Base-by-base conservation (phyloP, 1,139 yeast genomes). In the Blastobotrys arbuscula region DNA sequence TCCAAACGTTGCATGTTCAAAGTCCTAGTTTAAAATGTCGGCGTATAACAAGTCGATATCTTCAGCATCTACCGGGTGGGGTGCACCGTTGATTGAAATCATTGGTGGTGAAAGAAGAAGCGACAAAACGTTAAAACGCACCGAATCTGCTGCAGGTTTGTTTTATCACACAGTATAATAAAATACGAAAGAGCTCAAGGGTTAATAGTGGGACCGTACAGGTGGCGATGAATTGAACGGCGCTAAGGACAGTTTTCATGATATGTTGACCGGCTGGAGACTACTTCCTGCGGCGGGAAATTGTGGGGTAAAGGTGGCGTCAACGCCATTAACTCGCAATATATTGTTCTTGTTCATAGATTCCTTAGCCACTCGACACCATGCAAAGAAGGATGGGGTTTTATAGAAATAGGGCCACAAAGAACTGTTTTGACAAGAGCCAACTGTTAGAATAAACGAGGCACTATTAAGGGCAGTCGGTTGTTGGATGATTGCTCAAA, bases 401-500 rank as follows among this genome's bases (percentile, higher is more conserved):
- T 15, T 54, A 53, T 35, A 5, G 42, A 4, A 42, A 51, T 21
- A 53, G 57, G 56, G 55, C 57, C 13, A 23, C 41, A 19, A 50
- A 48, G 55, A 34, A 49, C 15, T 55, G 58, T 56, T 50, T 55
- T 38, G 20, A 35, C n/a, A 23, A 42, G n/a, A 30, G 45, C 21
- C 48, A 48, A 9, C 35, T 55, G 53, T 42, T n/a, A 46, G 42
- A 54, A 55, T 31, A 19, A 13, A 8, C 40, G 45, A 3, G 42
- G 43, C 19, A 44, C 50, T 21, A 50, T 54, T 44, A 53, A 49
- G 21, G 58, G 53, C n/a, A n/a, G n/a, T 34, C 56, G 58, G n/a
- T 43, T 55, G 30, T 34, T 42, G 30, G 39, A 28, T 10, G 34
- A 42, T 15, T 55, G 58, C 31, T 21, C 31, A 20, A 53, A 53